Evolutionary conservation across 1,139 yeast genomes (phyloP), one percentile per base, ranked within the genome.

Genomic region (Geotrichum siamense): DNA sequence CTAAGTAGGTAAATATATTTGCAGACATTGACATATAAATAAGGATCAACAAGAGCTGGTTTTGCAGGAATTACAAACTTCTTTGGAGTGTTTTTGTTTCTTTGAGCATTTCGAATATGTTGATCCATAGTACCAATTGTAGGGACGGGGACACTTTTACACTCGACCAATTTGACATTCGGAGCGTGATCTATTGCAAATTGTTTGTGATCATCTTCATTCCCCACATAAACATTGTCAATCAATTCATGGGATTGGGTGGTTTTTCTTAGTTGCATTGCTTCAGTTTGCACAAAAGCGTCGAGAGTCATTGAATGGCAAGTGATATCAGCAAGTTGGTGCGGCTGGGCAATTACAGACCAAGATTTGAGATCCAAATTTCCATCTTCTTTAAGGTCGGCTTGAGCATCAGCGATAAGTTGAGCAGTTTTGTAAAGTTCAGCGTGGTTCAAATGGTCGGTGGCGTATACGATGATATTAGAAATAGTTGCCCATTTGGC

Each of bases 401-500:
- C 16, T 21, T 37, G 40, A 4, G 33, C 33, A 22, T 3, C 20
- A 4, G 32, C n/a, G 16, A 37, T 28, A n/a, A 27, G 40, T 16
- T 27, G 16, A 3, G 40, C 32, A 21, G 20, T 17, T 17, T 28
- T 32, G 6, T 20, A 3, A 9, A 37, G 17, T 9, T 22, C 13
- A 27, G 23, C 29, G 26, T 36, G 26, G 12, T 35, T 32, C 28
- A 15, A 27, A 23, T 25, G 32, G 29, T 37, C 36, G 3, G 38
- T 30, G 5, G 35, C 19, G 57, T 83, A 85, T 10, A 84, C 76
- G 21, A 82, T 64, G 46, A 83, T 73, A 57, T 83, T 93, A 0
- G 87, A 74, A 26, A 82, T 69, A 15, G 73, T 68, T 5, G 86
- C 79, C 56, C 77, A 66, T 57, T 82, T 83, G 15, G 82, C 72